Percentiles rank a stretch among this genome's conserved stretches.
Evolutionary conservation across 164 flowering plant genomes (phyloP).

Genomic region (Stephania cephalantha): DNA sequence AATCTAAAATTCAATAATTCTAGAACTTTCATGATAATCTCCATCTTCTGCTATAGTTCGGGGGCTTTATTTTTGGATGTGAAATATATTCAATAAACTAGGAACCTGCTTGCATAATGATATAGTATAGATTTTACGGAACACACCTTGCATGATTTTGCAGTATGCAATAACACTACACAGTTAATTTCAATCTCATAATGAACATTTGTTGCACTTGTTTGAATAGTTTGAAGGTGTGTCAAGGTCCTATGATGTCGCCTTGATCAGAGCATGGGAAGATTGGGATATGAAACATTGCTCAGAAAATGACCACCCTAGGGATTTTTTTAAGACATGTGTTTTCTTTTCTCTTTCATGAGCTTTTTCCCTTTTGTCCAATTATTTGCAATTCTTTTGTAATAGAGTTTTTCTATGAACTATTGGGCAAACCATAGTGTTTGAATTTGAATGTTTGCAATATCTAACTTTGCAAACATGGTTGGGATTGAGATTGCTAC

Average conservation of each 20-base stretch:
- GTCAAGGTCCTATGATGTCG: conserved; percentile 79
- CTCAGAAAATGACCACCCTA: conserved; percentile 91
- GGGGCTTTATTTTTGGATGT: not conserved
- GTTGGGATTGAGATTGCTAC: no score
- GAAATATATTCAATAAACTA: not conserved
- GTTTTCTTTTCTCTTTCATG: not conserved
- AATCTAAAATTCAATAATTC: no score
- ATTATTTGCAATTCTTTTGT: not conserved
- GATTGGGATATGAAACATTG: conserved; percentile 68
- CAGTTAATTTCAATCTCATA: not conserved
- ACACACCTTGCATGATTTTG: not conserved
- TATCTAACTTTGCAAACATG: no score
- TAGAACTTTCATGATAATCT: not conserved
- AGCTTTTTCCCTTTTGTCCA: not conserved
- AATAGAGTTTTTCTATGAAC: not conserved
- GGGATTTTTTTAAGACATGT: conserved; percentile 76
- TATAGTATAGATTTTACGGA: not conserved
- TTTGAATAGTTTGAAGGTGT: conserved; percentile 52
- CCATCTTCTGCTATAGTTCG: not conserved
- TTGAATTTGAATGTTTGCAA: no score
- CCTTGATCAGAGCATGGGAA: conserved; percentile 81
- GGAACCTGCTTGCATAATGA: not conserved
- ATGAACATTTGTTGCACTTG: not conserved
- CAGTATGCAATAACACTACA: not conserved
- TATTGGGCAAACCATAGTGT: not conserved